Conservation (phyloP, 1,139 yeast genomes). For the Kodamaea derodonti region DNA sequence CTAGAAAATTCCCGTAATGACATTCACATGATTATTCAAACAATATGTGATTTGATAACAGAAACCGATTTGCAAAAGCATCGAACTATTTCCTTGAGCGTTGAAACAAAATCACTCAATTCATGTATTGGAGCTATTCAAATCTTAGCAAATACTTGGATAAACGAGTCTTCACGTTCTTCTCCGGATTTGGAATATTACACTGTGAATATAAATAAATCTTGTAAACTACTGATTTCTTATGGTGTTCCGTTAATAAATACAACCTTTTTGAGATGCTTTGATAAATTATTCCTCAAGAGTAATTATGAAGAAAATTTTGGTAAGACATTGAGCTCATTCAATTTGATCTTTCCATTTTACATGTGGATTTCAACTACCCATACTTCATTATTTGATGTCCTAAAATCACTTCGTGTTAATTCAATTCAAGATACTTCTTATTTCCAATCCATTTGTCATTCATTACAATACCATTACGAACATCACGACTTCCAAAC, state of each 20-base stretch:
- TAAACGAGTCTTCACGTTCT: constrained; percentile 14
- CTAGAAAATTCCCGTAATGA: constrained; percentile 21
- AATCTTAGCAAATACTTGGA: constrained; percentile 20
- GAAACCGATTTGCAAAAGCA: constrained; percentile 23
- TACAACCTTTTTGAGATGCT: constrained; percentile 28
- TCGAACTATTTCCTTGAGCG: constrained; percentile 2
- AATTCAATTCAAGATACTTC: constrained; percentile 30
- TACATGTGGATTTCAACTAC: constrained; percentile 49
- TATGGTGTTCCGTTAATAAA: constrained; percentile 30
- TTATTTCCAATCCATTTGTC: constrained; percentile 34
- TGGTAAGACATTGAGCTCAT: constrained; percentile 12
- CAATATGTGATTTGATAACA: constrained; percentile 24
- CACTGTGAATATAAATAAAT: constrained; percentile 21
- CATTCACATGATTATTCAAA: constrained; percentile 16
- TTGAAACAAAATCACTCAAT: constrained; percentile 16
- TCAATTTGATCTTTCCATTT: constrained; percentile 31
- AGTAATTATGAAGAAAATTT: constrained; percentile 19
- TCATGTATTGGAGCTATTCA: constrained; percentile 51
- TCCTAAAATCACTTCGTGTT: constrained; percentile 18
- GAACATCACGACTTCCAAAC: constrained; percentile 40
- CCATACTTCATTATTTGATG: constrained; percentile 39
- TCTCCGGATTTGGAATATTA: constrained; percentile 17
- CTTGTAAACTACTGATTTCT: constrained; percentile 19
- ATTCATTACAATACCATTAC: constrained; percentile 30
- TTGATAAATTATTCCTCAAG: constrained; percentile 33